Conservation (phyloP, 345 rosid species). For the Eucalyptus caleyi region DNA sequence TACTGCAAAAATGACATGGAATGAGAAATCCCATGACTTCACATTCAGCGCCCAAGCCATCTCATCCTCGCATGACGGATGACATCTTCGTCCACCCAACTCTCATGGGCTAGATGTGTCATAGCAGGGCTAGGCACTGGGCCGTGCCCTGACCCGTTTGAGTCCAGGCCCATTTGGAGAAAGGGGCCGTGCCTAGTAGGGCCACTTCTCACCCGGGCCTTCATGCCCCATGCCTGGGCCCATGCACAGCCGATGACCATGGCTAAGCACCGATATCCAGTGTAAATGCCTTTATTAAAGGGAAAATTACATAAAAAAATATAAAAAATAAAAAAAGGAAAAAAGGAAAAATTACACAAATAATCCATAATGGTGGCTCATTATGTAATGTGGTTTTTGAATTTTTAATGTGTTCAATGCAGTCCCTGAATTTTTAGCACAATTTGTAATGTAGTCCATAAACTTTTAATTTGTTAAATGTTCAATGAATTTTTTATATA, state of each 20-base stretch:
- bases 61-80: not conserved
- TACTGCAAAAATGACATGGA: not conserved
- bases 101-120: not conserved
- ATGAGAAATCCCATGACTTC: not conserved
- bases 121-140: not conserved
- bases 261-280: not conserved
- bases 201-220: not conserved
- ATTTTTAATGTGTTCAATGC: no score
- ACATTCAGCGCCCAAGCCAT: not conserved
- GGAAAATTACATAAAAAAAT: no score
- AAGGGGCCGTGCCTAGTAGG: not conserved
- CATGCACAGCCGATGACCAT: not conserved
- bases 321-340: no score
- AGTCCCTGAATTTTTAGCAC: no score
- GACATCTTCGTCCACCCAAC: not conserved
- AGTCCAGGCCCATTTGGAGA: not conserved
- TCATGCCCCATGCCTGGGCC: not conserved
- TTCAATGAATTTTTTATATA: no score
- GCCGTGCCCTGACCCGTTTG: not conserved
- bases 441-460: no score
- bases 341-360: no score
- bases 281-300: no score
- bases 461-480: no score
- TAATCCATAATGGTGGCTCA: no score
- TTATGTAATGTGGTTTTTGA: no score